Evolutionary conservation across 2,329 filamentous ascomycete species (phyloP), one percentile per base, ranked within the genome.

Genomic region (Neofusicoccum sp.): DNA sequence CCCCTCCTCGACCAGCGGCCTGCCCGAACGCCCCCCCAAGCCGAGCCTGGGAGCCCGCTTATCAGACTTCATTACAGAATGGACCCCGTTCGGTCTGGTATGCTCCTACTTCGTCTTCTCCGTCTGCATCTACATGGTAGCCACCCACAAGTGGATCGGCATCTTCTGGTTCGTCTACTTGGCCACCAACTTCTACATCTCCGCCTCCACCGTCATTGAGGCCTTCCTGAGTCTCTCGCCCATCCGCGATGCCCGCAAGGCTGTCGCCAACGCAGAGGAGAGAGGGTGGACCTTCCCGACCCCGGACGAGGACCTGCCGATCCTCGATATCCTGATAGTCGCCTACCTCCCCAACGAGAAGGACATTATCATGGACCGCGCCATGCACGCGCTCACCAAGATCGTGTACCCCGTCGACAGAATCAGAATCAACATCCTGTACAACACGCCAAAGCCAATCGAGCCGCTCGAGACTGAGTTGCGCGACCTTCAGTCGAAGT

Each of bases 301-400:
- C 8, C 69, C 76, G 9, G 74, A 79, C 61, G 68, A 73, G 50
- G 68, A 80, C 12, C 71, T 83, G 2, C 74, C 75, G 1, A 75
- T 78, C 31, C 71, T 83, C 16, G 80, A 83, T 64, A 70, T 83
- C 44, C 71, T 82, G 60, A 80, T 83, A 61, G 80, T 83, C 2
- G 80, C 80, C 12, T 83, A 83, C 65, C 72, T 83, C n/a, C 80
- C 80, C 4, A 83, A 83, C 63, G 80, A 83, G 67, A 73, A 80
- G 67, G 79, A 82, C 58, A 83, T 83, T 59, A 81, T 83, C 66
- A 74, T 80, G 68, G 79, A 81, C 52, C 78, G 80, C 7, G 74
- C 80, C 12, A 70, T 78, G 31, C 82, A 82, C 65, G 78, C 78
- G 3, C 70, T 82, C 43, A 77, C 82, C 62, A 77, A 81, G 64